phyloP scores from a whole-genome alignment of 805 yeast species.

The Hanseniaspora singularis region DNA sequence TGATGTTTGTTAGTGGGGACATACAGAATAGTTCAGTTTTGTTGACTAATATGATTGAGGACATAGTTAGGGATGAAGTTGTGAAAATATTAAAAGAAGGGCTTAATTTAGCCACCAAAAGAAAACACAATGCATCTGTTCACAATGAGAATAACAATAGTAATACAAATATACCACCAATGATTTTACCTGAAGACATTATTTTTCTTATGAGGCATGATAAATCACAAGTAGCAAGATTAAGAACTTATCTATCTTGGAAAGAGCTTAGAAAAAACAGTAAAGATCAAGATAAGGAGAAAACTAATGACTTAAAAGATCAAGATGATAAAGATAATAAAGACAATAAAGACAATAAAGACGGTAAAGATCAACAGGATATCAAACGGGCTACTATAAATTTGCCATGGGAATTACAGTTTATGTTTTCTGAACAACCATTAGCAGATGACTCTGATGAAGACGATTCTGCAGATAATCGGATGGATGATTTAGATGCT shows the following conservation, averaged over 20 bases:
- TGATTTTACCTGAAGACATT: conserved; percentile 83
- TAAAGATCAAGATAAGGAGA: conserved; percentile 45
- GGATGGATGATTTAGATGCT: conserved; percentile 60
- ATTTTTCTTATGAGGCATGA: conserved; percentile 88
- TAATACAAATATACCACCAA: conserved; percentile 66
- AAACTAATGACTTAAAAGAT: conserved; percentile 27
- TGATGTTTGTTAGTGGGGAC: conserved; percentile 98
- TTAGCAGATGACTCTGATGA: conserved; percentile 55
- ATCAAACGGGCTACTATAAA: conserved; percentile 66
- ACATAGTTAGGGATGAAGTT: conserved; percentile 89
- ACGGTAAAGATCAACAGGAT: conserved; percentile 33
- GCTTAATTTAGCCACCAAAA: background rate
- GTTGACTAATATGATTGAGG: conserved; percentile 86
- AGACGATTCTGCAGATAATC: conserved; percentile 41
- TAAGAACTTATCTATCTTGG: conserved; percentile 89
- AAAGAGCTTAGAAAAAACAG: conserved; percentile 86
- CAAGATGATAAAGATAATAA: conserved; percentile 27
- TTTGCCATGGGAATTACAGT: conserved; percentile 89
- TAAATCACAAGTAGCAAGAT: conserved; percentile 80
- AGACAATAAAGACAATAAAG: conserved; percentile 30
- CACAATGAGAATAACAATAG: background rate
- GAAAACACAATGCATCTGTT: conserved; percentile 2
- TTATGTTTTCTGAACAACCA: conserved; percentile 87
- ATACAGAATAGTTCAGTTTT: conserved; percentile 87
- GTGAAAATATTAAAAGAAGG: conserved; percentile 51